A percentile compares a stretch with the other conserved stretches of the same genome.
phyloP scores from a whole-genome alignment of 208 protist species.

The Wallacemonas sp. region DNA sequence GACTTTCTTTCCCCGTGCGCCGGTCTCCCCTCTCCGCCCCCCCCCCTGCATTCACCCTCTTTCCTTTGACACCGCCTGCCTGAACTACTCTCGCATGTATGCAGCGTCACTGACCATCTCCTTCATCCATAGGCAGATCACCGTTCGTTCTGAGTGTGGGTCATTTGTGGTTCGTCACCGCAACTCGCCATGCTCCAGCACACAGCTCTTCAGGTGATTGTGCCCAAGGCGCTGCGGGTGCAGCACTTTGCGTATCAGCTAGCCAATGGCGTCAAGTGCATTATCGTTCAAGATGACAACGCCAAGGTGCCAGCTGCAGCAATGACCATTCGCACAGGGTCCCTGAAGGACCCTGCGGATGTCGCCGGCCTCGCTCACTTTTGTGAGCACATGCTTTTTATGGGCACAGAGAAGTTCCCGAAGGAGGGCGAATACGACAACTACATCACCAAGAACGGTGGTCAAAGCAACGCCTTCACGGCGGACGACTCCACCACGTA shows the following conservation, averaged over 20 bases:
- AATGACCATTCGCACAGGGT: conserved; percentile 75
- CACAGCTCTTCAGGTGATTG: conserved; percentile 26
- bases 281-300: conserved; percentile 70
- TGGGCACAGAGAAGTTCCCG: conserved; percentile 92
- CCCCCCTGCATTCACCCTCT: too few relatives aligned
- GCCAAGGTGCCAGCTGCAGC: conserved; percentile 56
- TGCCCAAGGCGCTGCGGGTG: conserved; percentile 35
- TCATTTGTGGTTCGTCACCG: too few relatives aligned
- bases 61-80: too few relatives aligned
- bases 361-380: conserved; percentile 90
- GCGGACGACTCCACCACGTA: conserved; percentile 73
- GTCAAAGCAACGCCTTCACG: conserved; percentile 89
- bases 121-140: too few relatives aligned
- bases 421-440: conserved; percentile 83
- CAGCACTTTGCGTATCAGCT: conserved; percentile 58
- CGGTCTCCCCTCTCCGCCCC: too few relatives aligned
- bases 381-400: conserved; percentile 95
- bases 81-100: too few relatives aligned
- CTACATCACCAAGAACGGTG: conserved; percentile 72
- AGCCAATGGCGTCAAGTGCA: conserved; percentile 68
- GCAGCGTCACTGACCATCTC: too few relatives aligned
- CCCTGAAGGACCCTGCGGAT: conserved; percentile 58
- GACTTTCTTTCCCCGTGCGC: too few relatives aligned
- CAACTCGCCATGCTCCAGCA: not conserved
- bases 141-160: too few relatives aligned